Conservation (phyloP, 2,329 filamentous ascomycete genomes). For the Nannizziopsis barbatae region DNA sequence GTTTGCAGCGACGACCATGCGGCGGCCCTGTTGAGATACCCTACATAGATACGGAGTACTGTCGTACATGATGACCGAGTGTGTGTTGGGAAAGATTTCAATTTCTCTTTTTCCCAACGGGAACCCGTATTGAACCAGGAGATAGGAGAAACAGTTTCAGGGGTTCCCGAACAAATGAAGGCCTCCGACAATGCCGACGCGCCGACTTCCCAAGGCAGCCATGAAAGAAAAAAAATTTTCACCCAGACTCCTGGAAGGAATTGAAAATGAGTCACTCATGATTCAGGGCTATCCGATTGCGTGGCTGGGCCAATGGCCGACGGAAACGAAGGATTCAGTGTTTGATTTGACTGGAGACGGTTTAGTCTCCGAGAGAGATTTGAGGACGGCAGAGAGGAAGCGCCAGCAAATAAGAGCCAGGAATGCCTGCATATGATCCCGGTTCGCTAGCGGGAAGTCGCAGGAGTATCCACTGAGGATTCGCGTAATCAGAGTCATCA, state of each 20-base stretch:
- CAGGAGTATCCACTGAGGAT: too few species aligned
- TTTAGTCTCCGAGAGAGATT: not conserved
- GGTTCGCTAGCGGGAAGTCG: too few species aligned
- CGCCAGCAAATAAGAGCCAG: conserved; percentile 6
- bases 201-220: too few species aligned
- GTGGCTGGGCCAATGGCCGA: conserved; percentile 5
- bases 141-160: too few species aligned
- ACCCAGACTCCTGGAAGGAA: not conserved
- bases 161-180: too few species aligned
- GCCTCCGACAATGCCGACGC: too few species aligned
- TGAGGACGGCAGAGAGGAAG: not conserved
- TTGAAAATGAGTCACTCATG: not conserved
- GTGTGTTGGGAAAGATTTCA: too few species aligned
- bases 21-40: not conserved
- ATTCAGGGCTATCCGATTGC: not conserved
- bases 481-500: too few species aligned
- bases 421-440: not conserved
- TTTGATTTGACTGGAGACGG: not conserved
- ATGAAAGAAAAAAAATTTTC: not conserved
- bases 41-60: not conserved
- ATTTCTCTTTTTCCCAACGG: too few species aligned
- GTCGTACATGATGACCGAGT: too few species aligned
- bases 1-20: not conserved
- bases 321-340: not conserved
- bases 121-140: too few species aligned